Evolutionary conservation across 1,284 basidiomycete genomes (phyloP).

Genomic region (Vanrija humicola): DNA sequence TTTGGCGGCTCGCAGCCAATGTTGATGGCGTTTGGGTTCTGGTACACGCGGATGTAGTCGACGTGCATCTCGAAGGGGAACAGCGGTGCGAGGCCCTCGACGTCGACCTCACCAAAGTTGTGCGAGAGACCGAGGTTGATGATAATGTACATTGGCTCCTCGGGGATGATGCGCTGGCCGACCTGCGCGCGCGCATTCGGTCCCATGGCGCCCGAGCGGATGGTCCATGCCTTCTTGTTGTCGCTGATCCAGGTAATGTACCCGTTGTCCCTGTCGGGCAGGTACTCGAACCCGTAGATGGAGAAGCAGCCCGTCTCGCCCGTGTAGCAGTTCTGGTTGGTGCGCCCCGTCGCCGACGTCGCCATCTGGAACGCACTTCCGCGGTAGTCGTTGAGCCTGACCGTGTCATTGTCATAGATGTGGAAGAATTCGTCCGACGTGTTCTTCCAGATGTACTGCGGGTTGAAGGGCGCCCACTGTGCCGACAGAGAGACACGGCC

Average conservation of each 20-base stretch:
- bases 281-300: constrained; percentile 64
- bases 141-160: constrained; percentile 69
- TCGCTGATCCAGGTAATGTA: constrained; percentile 77
- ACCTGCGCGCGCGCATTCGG: constrained; percentile 67
- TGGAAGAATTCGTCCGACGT: constrained; percentile 48
- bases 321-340: constrained; percentile 45
- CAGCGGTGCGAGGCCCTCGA: neutral
- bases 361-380: constrained; percentile 64
- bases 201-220: constrained; percentile 67
- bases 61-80: constrained; percentile 34
- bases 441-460: constrained; percentile 40
- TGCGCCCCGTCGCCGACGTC: constrained; percentile 33
- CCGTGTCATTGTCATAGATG: constrained; percentile 52
- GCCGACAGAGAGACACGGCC: constrained; percentile 40
- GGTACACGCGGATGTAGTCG: constrained; percentile 49
- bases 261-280: constrained; percentile 53
- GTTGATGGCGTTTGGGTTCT: constrained; percentile 43
- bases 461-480: constrained; percentile 48
- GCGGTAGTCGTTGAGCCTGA: constrained; percentile 55
- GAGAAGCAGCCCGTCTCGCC: constrained; percentile 53
- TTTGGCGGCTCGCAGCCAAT: constrained; percentile 51
- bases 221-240: constrained; percentile 65
- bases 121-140: constrained; percentile 67
- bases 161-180: constrained; percentile 66
- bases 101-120: constrained; percentile 68